Evolutionary conservation across 164 flowering plant genomes (phyloP).

Genomic region (Umbellularia californica): DNA sequence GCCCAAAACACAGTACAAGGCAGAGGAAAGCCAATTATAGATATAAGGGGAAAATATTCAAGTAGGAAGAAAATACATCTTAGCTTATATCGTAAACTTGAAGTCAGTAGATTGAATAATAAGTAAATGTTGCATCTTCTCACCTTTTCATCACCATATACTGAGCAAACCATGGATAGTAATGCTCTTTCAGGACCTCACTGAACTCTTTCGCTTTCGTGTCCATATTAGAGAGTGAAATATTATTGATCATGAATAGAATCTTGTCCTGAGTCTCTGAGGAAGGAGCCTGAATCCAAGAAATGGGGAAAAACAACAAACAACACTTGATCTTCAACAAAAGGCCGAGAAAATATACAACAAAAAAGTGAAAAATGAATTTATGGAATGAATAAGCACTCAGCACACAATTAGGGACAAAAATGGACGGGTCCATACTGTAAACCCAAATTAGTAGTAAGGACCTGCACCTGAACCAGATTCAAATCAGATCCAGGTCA

Average conservation of each 20-base stretch:
- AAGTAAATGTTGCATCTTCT: neutral
- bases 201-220: slow-evolving; percentile 79
- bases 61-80: no score
- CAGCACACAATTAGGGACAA: neutral
- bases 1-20: neutral
- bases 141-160: slow-evolving; percentile 99
- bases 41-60: neutral
- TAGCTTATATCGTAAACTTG: neutral
- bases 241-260: slow-evolving; percentile 80
- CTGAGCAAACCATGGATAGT: slow-evolving; percentile 94
- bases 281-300: slow-evolving; percentile 62
- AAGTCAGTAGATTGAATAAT: neutral
- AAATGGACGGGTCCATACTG: neutral
- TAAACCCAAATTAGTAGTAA: neutral
- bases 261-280: slow-evolving; percentile 90
- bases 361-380: neutral
- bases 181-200: slow-evolving; percentile 72
- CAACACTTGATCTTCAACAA: neutral
- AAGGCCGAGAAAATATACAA: neutral
- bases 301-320: neutral
- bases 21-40: neutral
- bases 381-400: neutral
- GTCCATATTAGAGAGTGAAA: slow-evolving; percentile 70
- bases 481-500: no score
- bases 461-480: no score